A percentile compares a stretch with the other conserved stretches of the same genome.
Conservation (phyloP, 2,329 filamentous ascomycete genomes). For the Emergomyces pasteurianus region DNA sequence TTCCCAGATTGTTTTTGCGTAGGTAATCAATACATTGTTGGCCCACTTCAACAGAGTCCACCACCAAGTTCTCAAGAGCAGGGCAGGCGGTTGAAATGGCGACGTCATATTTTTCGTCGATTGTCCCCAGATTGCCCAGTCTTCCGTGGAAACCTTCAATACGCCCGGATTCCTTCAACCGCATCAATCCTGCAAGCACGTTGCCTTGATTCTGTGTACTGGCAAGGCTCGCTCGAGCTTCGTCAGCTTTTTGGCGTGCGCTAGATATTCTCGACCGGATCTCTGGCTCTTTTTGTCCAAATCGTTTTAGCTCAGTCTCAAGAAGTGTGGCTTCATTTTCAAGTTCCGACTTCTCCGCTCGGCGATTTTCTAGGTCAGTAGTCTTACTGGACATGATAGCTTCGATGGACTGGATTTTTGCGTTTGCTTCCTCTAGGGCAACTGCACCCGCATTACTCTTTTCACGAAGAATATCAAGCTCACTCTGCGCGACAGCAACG, state of each 20-base stretch:
- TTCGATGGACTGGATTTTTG: constrained; percentile 64
- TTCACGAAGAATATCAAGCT: constrained; percentile 81
- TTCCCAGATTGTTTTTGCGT: constrained; percentile 90
- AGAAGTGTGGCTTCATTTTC: constrained; percentile 64
- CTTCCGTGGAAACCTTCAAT: constrained; percentile 96
- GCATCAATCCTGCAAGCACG: constrained; percentile 82
- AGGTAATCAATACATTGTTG: constrained; percentile 98
- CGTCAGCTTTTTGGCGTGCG: constrained; percentile 87
- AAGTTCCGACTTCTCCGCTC: constrained; percentile 57
- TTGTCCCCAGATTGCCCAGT: constrained; percentile 84
- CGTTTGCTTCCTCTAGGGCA: constrained; percentile 69
- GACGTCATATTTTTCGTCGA: constrained; percentile 87
- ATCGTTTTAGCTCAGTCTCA: constrained; percentile 58
- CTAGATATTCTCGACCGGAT: constrained; percentile 76
- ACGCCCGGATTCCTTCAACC: constrained; percentile 87
- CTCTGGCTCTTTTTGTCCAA: constrained; percentile 66
- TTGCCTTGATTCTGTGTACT: constrained; percentile 88
- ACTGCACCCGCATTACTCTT: constrained; percentile 78
- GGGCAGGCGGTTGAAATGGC: constrained; percentile 97
- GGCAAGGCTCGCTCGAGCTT: constrained; percentile 80
- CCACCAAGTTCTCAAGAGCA: constrained; percentile 87
- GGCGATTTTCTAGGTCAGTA: constrained; percentile 62
- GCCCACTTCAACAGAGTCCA: constrained; percentile 87
- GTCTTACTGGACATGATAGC: constrained; percentile 59
- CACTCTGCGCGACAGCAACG: constrained; percentile 88